These are phyloP conservation scores for Afroboletus lepidellus DNA, from an alignment of 1,284 basidiomycete genomes.

Conservation along the genomic window DNA sequence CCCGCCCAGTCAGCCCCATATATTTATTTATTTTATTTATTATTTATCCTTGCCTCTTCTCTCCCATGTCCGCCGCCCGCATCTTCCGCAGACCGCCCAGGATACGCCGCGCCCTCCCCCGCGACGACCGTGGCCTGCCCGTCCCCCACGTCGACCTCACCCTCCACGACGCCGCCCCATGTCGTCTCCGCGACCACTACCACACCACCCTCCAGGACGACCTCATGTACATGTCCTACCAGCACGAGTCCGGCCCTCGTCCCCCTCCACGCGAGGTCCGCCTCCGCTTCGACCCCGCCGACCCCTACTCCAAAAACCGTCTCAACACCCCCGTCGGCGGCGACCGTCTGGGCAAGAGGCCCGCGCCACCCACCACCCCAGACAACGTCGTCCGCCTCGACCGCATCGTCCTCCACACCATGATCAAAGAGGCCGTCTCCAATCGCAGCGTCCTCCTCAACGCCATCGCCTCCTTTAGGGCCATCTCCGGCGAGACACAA, in stretches of 20 bases:
- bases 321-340: slow-evolving; percentile 75
- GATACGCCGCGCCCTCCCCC: slow-evolving; percentile 46
- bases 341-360: slow-evolving; percentile 61
- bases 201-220: slow-evolving; percentile 79
- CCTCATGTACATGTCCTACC: slow-evolving; percentile 94
- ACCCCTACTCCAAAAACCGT: slow-evolving; percentile 79
- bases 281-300: slow-evolving; percentile 70
- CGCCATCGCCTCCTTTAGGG: slow-evolving; percentile 84
- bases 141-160: slow-evolving; percentile 62
- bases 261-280: slow-evolving; percentile 57
- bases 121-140: slow-evolving; percentile 56
- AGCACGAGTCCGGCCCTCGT: slow-evolving; percentile 61
- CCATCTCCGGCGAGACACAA: slow-evolving; percentile 82
- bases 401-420: slow-evolving; percentile 81
- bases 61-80: slow-evolving; percentile 30
- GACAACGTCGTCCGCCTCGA: slow-evolving; percentile 78
- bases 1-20: slow-evolving; percentile 1
- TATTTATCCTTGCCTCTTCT: not conserved
- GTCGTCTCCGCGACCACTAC: slow-evolving; percentile 85
- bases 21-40: slow-evolving; percentile 6
- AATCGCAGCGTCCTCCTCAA: slow-evolving; percentile 81
- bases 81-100: slow-evolving; percentile 48
- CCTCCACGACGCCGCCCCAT: slow-evolving; percentile 71
- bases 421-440: slow-evolving; percentile 76
- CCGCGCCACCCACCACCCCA: slow-evolving; percentile 59